Evolutionary conservation across 164 flowering plant species (phyloP).

Genomic region (Piper longum): DNA sequence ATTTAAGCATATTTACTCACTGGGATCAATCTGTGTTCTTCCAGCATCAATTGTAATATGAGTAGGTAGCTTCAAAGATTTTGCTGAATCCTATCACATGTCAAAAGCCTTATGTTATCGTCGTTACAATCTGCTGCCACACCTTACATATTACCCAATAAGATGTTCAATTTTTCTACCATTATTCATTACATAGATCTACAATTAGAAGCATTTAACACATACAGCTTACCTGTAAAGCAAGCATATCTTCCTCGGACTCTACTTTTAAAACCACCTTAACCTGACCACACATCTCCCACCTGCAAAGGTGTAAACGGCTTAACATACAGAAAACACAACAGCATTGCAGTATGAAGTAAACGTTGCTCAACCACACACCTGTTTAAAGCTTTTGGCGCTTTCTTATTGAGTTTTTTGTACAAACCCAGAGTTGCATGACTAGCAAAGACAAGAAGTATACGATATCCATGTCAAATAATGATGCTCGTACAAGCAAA

Average conservation of each 20-base stretch:
- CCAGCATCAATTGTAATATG: conserved; percentile 97
- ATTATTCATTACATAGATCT: too few species aligned
- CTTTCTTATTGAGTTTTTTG: conserved; percentile 62
- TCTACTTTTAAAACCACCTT: conserved; percentile 92
- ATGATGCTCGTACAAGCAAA: too few species aligned
- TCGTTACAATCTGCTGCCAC: not conserved
- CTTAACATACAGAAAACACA: not conserved
- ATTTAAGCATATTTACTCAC: conserved; percentile 22
- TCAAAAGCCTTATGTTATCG: not conserved
- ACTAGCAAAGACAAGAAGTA: conserved; percentile 16
- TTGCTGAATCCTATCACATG: conserved; percentile 61
- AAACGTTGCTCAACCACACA: conserved; percentile 9
- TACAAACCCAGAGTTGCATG: conserved; percentile 93
- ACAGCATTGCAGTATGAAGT: not conserved
- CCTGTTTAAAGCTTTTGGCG: conserved; percentile 84
- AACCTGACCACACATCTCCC: conserved; percentile 99
- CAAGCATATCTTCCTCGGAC: conserved; percentile 37
- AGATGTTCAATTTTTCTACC: not conserved
- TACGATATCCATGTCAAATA: too few species aligned
- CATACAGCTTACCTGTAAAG: too few species aligned
- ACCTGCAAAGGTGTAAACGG: conserved; percentile 34
- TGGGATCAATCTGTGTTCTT: conserved; percentile 97
- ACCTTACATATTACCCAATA: not conserved
- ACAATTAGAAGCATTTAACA: too few species aligned
- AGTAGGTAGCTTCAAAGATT: conserved; percentile 69